Evolutionary conservation across 1,284 basidiomycete genomes (phyloP).

Genomic region (Retiboletus flavoniger): DNA sequence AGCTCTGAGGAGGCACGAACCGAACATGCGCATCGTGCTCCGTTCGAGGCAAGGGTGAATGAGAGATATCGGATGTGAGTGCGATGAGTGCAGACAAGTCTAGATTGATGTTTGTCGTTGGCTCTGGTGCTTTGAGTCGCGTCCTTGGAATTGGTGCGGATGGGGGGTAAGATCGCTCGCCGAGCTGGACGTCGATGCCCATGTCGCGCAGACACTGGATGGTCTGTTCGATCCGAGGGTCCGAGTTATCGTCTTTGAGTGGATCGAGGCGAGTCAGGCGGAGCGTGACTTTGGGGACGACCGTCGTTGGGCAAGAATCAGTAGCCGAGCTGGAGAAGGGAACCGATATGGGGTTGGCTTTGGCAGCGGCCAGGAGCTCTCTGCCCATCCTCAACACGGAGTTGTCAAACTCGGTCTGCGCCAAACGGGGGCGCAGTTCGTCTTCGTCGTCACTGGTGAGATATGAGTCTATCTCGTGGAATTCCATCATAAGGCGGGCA

Average conservation of each 20-base stretch:
- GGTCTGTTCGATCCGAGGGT: conserved; percentile 64
- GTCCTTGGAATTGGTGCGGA: conserved; percentile 26
- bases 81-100: conserved; percentile 83
- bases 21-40: conserved; percentile 58
- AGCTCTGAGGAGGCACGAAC: conserved; percentile 57
- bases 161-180: conserved; percentile 46
- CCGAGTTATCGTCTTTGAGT: conserved; percentile 34
- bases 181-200: conserved; percentile 67
- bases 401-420: conserved; percentile 63
- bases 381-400: conserved; percentile 65
- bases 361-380: conserved; percentile 60
- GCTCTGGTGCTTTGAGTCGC: conserved; percentile 31
- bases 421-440: conserved; percentile 39
- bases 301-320: not conserved
- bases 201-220: conserved; percentile 54
- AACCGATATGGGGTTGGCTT: conserved; percentile 43
- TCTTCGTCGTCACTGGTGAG: conserved; percentile 62
- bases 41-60: conserved; percentile 61
- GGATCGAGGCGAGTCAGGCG: conserved; percentile 70
- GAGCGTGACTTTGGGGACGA: conserved; percentile 44
- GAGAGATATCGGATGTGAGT: conserved; percentile 78
- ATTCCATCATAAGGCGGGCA: conserved; percentile 70
- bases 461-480: conserved; percentile 81
- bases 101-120: conserved; percentile 66
- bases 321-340: no score